Evolutionary conservation across 495 filamentous ascomycete genomes (phyloP).

Genomic region (Tuber borchii): DNA sequence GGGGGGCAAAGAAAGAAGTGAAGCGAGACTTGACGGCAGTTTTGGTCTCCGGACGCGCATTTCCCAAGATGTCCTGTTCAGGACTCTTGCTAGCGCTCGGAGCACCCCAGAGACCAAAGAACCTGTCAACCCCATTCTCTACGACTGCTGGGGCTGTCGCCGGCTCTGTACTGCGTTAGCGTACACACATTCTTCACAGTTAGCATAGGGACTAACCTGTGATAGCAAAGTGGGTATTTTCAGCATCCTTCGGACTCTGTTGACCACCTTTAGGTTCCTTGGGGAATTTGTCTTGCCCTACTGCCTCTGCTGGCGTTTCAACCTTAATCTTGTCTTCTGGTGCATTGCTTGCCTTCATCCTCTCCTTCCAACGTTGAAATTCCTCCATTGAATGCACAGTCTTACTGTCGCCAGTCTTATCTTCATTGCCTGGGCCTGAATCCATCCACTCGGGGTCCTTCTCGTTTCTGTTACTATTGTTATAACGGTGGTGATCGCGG

Average conservation of each 20-base stretch:
- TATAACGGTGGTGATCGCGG: slow-evolving; percentile 41
- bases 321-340: slow-evolving; percentile 48
- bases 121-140: slow-evolving; percentile 67
- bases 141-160: slow-evolving; percentile 46
- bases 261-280: slow-evolving; percentile 17
- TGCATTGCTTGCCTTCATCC: slow-evolving; percentile 62
- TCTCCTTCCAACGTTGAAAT: slow-evolving; percentile 91
- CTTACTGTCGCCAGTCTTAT: slow-evolving; percentile 64
- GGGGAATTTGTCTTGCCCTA: slow-evolving; percentile 12
- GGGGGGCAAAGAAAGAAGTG: slow-evolving; percentile 69
- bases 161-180: slow-evolving; percentile 21
- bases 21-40: slow-evolving; percentile 67
- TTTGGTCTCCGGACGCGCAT: slow-evolving; percentile 45
- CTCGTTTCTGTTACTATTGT: slow-evolving; percentile 50
- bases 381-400: slow-evolving; percentile 55
- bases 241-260: background rate
- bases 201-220: background rate
- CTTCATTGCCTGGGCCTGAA: slow-evolving; percentile 60
- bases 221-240: background rate
- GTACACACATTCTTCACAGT: background rate
- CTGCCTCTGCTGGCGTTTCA: slow-evolving; percentile 43
- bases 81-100: slow-evolving; percentile 44
- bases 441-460: slow-evolving; percentile 85
- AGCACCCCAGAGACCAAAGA: slow-evolving; percentile 65
- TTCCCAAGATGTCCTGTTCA: slow-evolving; percentile 45